Percentiles rank a stretch among this genome's conserved stretches.
Evolutionary conservation across 2,329 filamentous ascomycete genomes (phyloP).

Genomic region (Arthrinium phaeospermum): DNA sequence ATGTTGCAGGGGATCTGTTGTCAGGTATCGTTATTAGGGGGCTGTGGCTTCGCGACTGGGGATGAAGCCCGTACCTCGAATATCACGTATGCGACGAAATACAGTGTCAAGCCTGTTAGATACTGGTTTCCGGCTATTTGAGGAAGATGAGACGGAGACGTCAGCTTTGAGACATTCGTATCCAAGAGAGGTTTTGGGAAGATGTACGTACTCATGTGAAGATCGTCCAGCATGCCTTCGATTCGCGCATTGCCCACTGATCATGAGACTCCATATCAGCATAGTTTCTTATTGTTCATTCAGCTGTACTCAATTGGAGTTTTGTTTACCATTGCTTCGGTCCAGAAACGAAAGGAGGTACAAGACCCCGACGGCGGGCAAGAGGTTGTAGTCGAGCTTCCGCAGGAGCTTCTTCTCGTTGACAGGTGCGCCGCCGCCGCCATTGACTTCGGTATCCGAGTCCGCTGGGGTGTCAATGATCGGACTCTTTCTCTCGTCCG

Average conservation of each 20-base stretch:
- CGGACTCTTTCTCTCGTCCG: not conserved
- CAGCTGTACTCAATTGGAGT: not conserved
- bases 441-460: constrained; percentile 31
- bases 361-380: constrained; percentile 59
- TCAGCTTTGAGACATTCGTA: constrained; percentile 28
- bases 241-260: constrained; percentile 64
- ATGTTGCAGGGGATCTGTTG: constrained; percentile 65
- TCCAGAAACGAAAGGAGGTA: constrained; percentile 64
- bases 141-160: not conserved
- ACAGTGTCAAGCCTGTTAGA: constrained; percentile 68
- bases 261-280: not conserved
- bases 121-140: constrained; percentile 64
- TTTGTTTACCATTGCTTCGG: constrained; percentile 56
- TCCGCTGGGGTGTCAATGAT: constrained; percentile 24
- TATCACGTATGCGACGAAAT: constrained; percentile 66
- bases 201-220: constrained; percentile 54
- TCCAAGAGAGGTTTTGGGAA: constrained; percentile 36
- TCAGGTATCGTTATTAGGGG: not conserved
- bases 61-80: constrained; percentile 51
- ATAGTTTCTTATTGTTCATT: constrained; percentile 21
- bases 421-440: constrained; percentile 35
- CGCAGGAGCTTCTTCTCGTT: constrained; percentile 64
- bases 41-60: no score
- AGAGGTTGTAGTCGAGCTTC: constrained; percentile 57
- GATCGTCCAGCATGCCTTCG: constrained; percentile 57